phyloP scores from a whole-genome alignment of 345 rosid genomes.

The Adansonia digitata region DNA sequence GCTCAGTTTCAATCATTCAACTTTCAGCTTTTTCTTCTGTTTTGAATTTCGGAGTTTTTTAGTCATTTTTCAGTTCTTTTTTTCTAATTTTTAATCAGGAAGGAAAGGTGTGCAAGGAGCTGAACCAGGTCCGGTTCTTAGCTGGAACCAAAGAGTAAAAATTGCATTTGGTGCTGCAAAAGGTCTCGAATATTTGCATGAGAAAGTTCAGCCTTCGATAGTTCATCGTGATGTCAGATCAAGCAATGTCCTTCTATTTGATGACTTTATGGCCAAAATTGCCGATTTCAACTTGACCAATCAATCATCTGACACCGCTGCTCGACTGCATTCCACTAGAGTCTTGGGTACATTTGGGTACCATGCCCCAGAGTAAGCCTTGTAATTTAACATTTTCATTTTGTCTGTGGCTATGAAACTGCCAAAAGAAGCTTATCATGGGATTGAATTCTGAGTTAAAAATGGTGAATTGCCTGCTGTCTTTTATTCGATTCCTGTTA shows the following conservation, averaged over 20 bases:
- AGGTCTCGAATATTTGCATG: slow-evolving; percentile 93
- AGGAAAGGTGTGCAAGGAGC: slow-evolving; percentile 96
- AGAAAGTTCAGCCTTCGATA: slow-evolving; percentile 84
- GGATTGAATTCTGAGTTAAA: no score
- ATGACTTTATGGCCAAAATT: slow-evolving; percentile 72
- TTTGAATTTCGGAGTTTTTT: not conserved
- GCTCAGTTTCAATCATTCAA: not conserved
- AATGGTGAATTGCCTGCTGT: no score
- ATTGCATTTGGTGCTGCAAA: slow-evolving; percentile 87
- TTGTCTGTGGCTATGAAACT: not conserved
- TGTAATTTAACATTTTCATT: not conserved
- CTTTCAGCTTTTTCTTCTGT: not conserved
- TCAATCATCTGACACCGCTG: slow-evolving; percentile 83
- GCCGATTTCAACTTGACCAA: slow-evolving; percentile 92
- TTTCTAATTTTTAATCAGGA: slow-evolving; percentile 46
- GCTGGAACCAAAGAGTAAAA: slow-evolving; percentile 87
- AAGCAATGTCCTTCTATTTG: slow-evolving; percentile 86
- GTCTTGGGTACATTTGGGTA: slow-evolving; percentile 98
- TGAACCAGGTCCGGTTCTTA: slow-evolving; percentile 87
- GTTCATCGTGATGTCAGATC: slow-evolving; percentile 95
- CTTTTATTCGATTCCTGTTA: no score
- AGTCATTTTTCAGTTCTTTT: not conserved
- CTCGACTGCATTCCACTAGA: slow-evolving; percentile 91
- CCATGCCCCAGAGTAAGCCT: slow-evolving; percentile 94
- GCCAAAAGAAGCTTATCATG: not conserved